Percentiles rank a stretch among this genome's conserved stretches.
These are phyloP conservation scores for Begonia peltatifolia DNA, from an alignment of 306 rosid genomes.

Conservation along the genomic window DNA sequence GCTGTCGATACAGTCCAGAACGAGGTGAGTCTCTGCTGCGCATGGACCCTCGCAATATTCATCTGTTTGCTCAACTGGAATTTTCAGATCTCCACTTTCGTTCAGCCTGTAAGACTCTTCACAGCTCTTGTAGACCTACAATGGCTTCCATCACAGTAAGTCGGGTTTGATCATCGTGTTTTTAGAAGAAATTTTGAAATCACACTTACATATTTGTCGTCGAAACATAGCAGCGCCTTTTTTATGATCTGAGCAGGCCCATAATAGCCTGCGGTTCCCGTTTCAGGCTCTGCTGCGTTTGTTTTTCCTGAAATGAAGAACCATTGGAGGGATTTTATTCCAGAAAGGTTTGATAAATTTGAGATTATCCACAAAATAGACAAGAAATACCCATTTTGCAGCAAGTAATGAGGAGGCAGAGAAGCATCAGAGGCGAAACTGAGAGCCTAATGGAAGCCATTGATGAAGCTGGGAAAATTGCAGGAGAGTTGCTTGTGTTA, in stretches of 20 bases:
- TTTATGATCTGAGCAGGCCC: conserved; percentile 53
- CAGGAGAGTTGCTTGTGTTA: too few relatives aligned
- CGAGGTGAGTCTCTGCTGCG: conserved; percentile 55
- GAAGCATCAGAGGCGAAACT: too few relatives aligned
- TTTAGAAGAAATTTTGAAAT: too few relatives aligned
- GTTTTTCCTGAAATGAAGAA: conserved; percentile 27
- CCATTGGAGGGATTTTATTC: neutral
- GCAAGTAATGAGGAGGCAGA: too few relatives aligned
- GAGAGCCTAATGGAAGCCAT: too few relatives aligned
- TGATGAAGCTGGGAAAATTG: too few relatives aligned
- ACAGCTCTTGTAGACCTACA: conserved; percentile 61
- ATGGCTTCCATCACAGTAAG: too few relatives aligned
- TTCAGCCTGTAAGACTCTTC: conserved; percentile 53
- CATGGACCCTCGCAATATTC: conserved; percentile 65
- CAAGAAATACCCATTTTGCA: too few relatives aligned
- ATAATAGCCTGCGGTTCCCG: conserved; percentile 3
- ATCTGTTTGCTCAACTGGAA: conserved; percentile 33
- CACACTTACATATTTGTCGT: conserved; percentile 48
- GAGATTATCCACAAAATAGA: too few relatives aligned
- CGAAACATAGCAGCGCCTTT: conserved; percentile 75
- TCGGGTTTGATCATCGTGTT: too few relatives aligned
- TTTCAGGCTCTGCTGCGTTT: conserved; percentile 18
- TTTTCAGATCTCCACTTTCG: conserved; percentile 41
- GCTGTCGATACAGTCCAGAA: conserved; percentile 44
- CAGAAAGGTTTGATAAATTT: too few relatives aligned